A percentile compares a stretch with the other conserved stretches of the same genome.
phyloP scores from a whole-genome alignment of 352 stramenopile species.

The Phytophthora ohioensis region DNA sequence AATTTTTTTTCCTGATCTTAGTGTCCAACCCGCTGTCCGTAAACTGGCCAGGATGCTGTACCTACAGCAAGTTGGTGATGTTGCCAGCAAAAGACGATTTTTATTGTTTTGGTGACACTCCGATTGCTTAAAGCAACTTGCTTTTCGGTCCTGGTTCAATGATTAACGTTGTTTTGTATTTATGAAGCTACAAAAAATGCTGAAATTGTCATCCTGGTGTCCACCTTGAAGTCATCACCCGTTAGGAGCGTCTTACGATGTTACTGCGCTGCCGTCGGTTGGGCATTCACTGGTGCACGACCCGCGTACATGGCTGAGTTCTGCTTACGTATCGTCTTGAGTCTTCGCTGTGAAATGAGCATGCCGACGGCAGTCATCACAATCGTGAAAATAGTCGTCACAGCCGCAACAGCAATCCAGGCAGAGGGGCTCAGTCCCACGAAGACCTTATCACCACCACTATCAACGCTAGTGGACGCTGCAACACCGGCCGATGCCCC shows the following conservation, averaged over 20 bases:
- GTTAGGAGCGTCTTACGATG: not conserved
- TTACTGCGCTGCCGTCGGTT: conserved; percentile 17
- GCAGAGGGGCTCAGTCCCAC: conserved; percentile 55
- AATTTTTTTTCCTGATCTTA: not conserved
- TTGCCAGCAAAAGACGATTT: not conserved
- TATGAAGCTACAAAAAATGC: conserved; percentile 7
- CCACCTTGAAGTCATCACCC: too few relatives aligned
- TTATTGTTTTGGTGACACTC: not conserved
- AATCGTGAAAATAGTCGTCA: conserved; percentile 60
- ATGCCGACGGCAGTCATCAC: conserved; percentile 62
- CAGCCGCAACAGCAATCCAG: conserved; percentile 70
- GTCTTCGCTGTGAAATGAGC: conserved; percentile 50
- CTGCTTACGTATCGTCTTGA: conserved; percentile 60
- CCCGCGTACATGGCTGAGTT: conserved; percentile 51
- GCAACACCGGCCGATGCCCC: conserved; percentile 60
- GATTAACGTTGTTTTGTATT: not conserved
- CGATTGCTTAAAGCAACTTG: not conserved
- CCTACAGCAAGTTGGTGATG: not conserved
- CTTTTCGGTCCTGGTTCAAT: not conserved
- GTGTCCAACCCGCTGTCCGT: not conserved
- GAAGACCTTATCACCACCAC: conserved; percentile 70
- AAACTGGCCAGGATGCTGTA: conserved; percentile 2
- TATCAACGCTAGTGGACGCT: conserved; percentile 57
- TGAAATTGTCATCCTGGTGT: not conserved
- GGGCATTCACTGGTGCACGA: conserved; percentile 33